phyloP scores from a whole-genome alignment of 495 filamentous ascomycete species.

The Hyaloscypha hepaticicola region DNA sequence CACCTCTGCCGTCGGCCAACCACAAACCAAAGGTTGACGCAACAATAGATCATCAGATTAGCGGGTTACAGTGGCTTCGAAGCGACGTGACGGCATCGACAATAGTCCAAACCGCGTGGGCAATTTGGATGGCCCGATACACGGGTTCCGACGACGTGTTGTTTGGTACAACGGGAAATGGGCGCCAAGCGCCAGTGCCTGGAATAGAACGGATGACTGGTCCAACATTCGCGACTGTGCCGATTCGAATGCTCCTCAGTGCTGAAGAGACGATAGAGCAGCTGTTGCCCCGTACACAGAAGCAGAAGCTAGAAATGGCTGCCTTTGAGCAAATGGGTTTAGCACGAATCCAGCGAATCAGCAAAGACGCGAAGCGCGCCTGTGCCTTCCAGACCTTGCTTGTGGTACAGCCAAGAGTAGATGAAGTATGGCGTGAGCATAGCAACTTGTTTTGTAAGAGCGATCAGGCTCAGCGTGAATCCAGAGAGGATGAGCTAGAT shows the following conservation, averaged over 20 bases:
- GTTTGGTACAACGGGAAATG: not conserved
- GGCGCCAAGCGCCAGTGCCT: not conserved
- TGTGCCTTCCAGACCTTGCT: not conserved
- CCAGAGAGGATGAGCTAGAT: not conserved
- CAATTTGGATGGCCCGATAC: conserved; percentile 34
- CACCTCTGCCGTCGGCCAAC: conserved; percentile 32
- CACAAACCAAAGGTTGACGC: conserved; percentile 20
- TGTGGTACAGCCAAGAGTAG: conserved; percentile 22
- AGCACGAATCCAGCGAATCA: not conserved
- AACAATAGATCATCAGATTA: not conserved
- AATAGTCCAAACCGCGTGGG: conserved; percentile 42
- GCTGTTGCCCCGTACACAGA: not conserved
- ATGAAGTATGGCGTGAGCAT: conserved; percentile 4
- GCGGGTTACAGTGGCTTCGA: not conserved
- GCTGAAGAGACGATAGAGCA: not conserved
- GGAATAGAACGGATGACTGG: not conserved
- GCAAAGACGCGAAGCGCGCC: not conserved
- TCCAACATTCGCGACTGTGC: not conserved
- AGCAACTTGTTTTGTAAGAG: not conserved
- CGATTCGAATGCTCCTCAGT: not conserved
- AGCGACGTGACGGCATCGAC: conserved; percentile 32
- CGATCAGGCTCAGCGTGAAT: not conserved
- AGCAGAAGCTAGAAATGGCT: not conserved
- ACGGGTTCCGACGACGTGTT: not conserved
- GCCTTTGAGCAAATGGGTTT: not conserved